Base-by-base conservation (phyloP, 1,284 basidiomycete species). In the Ustilago shanxiensis region DNA sequence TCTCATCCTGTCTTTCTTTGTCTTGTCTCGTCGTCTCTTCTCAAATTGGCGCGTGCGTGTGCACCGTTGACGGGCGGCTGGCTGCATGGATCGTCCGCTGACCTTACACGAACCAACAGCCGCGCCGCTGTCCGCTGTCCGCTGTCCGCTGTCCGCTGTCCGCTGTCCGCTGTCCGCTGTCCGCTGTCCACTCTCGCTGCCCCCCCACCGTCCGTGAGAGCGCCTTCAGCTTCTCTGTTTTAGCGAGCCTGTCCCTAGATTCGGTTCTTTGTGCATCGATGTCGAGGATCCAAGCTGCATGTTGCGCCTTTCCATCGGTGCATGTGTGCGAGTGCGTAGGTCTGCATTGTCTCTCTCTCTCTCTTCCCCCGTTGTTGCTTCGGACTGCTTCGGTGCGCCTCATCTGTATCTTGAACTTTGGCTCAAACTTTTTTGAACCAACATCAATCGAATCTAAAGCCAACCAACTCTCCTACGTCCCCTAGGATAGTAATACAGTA, bases 371-470 rank as follows among this genome's bases (percentile, higher is more conserved):
- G 51, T 51, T 10, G 24, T 35, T 56, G n/a, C 11, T 60, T 66
- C 65, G 65, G 58, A n/a, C 53, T 51, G 65, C 58, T 60, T 60
- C 58, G 65, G 53, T 66, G 65, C 45, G 22, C 22, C 61, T 63
- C 28, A 31, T 22, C n/a, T 33, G 13, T 22, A 47, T 44, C 29
- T 37, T 49, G 28, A 39, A 58, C 49, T 49, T 47, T 47, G 14
- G 44, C 47, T 49, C 50, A 26, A 51, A 55, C 50, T 20, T 33
- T 33, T 33, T 33, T 33, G 5, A 33, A n/a, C n/a, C n/a, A n/a
- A n/a, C n/a, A n/a, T n/a, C 11, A 33, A 45, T 65, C 37, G 20
- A 50, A 59, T 44, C 56, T 16, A 56, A 44, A 20, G 20, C 33
- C 54, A 24, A 56, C 28, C 22, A 4, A 11, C 50, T 20, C 10